These are phyloP conservation scores for Lojkania enalia DNA, from an alignment of 2,329 filamentous ascomycete species.

Conservation along the genomic window DNA sequence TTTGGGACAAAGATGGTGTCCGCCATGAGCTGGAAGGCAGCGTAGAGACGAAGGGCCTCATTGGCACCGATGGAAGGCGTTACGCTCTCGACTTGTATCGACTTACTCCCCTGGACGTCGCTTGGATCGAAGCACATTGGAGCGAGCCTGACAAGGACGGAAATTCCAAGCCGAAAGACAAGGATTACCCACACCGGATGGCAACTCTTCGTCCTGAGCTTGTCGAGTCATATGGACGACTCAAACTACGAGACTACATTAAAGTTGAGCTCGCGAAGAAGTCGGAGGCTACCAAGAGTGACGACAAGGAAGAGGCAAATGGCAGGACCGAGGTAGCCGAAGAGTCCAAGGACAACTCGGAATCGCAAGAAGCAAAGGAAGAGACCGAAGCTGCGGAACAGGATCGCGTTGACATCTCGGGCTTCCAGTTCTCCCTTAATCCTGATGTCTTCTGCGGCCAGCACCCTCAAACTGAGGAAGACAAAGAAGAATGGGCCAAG, in stretches of 20 bases:
- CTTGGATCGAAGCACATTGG: conserved; percentile 82
- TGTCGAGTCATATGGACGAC: conserved; percentile 80
- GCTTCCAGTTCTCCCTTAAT: conserved; percentile 87
- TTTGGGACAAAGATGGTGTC: conserved; percentile 96
- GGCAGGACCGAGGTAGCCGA: conserved; percentile 31
- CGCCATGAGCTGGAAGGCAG: conserved; percentile 91
- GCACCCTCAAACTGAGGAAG: conserved; percentile 82
- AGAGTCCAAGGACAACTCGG: conserved; percentile 25
- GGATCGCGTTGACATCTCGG: conserved; percentile 80
- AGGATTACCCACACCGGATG: conserved; percentile 91
- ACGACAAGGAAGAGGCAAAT: conserved; percentile 37
- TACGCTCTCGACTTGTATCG: conserved; percentile 98
- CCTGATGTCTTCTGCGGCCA: conserved; percentile 96
- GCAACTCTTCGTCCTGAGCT: conserved; percentile 89
- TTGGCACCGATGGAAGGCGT: conserved; percentile 94
- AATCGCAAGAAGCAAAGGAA: conserved; percentile 40
- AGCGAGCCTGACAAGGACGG: conserved; percentile 46
- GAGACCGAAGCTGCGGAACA: conserved; percentile 48
- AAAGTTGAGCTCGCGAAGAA: conserved; percentile 67
- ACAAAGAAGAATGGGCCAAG: conserved; percentile 78
- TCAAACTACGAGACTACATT: conserved; percentile 88
- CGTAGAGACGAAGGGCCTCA: conserved; percentile 96
- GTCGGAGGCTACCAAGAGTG: conserved; percentile 33
- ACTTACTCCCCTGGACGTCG: conserved; percentile 86
- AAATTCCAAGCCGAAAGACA: conserved; percentile 53